Evolutionary conservation across 2,329 filamentous ascomycete genomes (phyloP).

Genomic region (Arthroderma sp.): DNA sequence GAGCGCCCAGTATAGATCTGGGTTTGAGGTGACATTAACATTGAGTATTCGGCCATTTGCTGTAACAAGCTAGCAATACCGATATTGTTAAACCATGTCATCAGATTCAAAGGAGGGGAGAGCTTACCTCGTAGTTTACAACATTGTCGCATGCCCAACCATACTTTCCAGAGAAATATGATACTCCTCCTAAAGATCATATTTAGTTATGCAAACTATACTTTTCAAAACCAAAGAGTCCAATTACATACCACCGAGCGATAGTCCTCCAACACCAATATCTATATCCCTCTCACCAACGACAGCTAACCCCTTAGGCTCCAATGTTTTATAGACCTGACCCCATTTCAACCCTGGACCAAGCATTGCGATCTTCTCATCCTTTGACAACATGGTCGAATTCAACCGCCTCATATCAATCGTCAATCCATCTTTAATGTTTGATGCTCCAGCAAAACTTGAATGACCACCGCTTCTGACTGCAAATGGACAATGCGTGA

Average conservation of each 20-base stretch:
- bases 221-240: constrained; percentile 10
- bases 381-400: constrained; percentile 15
- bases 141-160: constrained; percentile 27
- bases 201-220: not conserved
- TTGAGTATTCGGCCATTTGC: constrained; percentile 27
- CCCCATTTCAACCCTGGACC: constrained; percentile 25
- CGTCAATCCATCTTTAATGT: constrained; percentile 28
- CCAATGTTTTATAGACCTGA: constrained; percentile 21
- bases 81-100: no score
- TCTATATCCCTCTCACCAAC: constrained; percentile 21
- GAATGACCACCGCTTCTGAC: constrained; percentile 40
- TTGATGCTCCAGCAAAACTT: constrained; percentile 34
- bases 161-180: constrained; percentile 20
- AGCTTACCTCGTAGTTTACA: constrained; percentile 19
- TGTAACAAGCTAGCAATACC: constrained; percentile 22
- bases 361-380: constrained; percentile 18
- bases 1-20: constrained; percentile 38
- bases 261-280: constrained; percentile 18
- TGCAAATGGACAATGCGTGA: constrained; percentile 35
- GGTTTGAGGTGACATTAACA: constrained; percentile 24
- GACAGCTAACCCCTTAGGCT: constrained; percentile 19
- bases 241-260: constrained; percentile 21
- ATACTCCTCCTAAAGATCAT: constrained; percentile 19
- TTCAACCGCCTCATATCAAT: constrained; percentile 22
- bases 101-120: no score